A percentile compares a stretch with the other conserved stretches of the same genome.
These are phyloP conservation scores for Phytophthora citricola DNA, from an alignment of 352 stramenopile genomes.

Conservation along the genomic window DNA sequence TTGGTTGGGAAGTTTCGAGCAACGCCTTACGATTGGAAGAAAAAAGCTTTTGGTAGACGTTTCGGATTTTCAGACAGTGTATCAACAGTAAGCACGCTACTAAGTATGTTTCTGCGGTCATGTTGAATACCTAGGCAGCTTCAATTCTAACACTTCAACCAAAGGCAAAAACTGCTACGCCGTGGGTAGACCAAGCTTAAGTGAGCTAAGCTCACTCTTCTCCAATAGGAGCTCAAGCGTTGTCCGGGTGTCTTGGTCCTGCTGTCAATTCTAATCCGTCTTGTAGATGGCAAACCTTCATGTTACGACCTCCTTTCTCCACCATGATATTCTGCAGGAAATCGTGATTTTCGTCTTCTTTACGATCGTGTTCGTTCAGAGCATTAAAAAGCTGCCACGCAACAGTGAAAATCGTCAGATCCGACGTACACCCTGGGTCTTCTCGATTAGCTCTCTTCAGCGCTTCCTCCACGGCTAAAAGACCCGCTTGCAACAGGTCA, in stretches of 20 bases:
- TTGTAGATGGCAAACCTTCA: background rate
- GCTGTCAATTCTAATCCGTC: background rate
- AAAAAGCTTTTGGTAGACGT: background rate
- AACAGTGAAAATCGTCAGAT: slow-evolving; percentile 3
- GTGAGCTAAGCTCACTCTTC: background rate
- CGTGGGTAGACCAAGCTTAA: no score
- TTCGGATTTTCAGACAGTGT: background rate
- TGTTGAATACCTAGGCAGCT: no score
- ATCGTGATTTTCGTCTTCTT: background rate
- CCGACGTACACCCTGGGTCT: background rate
- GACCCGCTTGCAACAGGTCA: background rate
- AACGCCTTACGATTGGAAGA: background rate
- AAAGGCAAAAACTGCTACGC: no score
- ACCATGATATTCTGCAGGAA: background rate
- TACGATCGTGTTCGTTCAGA: background rate
- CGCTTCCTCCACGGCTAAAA: background rate
- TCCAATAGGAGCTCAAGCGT: background rate
- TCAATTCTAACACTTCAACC: no score
- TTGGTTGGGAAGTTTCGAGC: background rate
- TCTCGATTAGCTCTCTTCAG: background rate
- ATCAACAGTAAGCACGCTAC: no score
- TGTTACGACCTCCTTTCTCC: background rate
- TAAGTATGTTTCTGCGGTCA: no score
- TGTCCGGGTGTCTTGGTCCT: no score
- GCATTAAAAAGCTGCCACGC: background rate